These are phyloP conservation scores for Pyrenophora graminea DNA, from an alignment of 2,329 filamentous ascomycete species.

Conservation along the genomic window DNA sequence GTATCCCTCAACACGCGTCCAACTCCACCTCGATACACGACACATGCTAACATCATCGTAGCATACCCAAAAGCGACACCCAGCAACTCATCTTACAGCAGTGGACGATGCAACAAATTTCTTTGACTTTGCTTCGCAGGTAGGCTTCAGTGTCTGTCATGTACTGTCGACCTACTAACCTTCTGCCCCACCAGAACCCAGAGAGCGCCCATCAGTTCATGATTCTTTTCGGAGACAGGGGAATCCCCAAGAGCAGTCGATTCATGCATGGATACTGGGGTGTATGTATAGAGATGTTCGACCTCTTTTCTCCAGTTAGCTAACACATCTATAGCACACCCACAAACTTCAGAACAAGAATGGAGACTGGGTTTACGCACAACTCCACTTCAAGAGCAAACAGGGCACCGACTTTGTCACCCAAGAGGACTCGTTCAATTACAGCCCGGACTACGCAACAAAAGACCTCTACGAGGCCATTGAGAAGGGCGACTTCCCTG, in stretches of 20 bases:
- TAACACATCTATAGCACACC: constrained; percentile 44
- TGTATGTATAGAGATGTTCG: no score
- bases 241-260: constrained; percentile 59
- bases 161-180: no score
- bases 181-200: constrained; percentile 45
- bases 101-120: constrained; percentile 68
- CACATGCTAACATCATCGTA: not conserved
- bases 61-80: constrained; percentile 75
- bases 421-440: constrained; percentile 55
- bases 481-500: constrained; percentile 57
- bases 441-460: constrained; percentile 58
- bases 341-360: constrained; percentile 59
- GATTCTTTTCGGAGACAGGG: constrained; percentile 59
- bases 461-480: constrained; percentile 59
- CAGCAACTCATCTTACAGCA: constrained; percentile 69
- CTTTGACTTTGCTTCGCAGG: constrained; percentile 63
- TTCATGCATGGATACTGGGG: constrained; percentile 61
- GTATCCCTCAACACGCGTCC: no score
- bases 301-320: no score
- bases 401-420: constrained; percentile 59
- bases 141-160: no score
- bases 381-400: constrained; percentile 59
- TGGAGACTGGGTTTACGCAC: constrained; percentile 58
- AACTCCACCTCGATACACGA: no score
- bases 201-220: constrained; percentile 60